These are phyloP conservation scores for Gymnopus androsaceus DNA, from an alignment of 1,284 basidiomycete genomes.

Conservation along the genomic window DNA sequence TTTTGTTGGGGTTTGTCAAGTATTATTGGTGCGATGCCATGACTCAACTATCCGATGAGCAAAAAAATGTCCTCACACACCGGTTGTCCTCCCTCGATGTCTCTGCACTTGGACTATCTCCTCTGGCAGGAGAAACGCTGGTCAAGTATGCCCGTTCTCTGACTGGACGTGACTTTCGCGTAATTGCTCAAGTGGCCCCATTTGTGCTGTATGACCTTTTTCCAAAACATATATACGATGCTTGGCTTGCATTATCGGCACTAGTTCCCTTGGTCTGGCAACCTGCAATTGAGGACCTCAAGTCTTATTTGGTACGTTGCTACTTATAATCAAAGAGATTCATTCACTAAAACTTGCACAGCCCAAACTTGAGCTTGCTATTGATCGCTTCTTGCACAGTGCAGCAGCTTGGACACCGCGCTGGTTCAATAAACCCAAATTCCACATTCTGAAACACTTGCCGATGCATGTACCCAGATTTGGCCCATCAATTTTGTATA, in stretches of 20 bases:
- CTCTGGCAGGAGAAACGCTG: too few relatives aligned
- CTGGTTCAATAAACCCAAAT: slow-evolving; percentile 45
- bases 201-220: too few relatives aligned
- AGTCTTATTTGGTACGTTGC: slow-evolving; percentile 29
- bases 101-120: too few relatives aligned
- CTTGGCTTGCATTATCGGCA: slow-evolving; percentile 34
- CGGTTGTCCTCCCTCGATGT: too few relatives aligned
- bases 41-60: too few relatives aligned
- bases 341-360: slow-evolving; percentile 12
- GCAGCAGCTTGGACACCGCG: slow-evolving; percentile 28
- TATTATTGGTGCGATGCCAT: too few relatives aligned
- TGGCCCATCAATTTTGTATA: slow-evolving; percentile 40
- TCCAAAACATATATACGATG: slow-evolving; percentile 14
- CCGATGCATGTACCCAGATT: slow-evolving; percentile 33
- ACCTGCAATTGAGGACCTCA: slow-evolving; percentile 32
- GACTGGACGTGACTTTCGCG: too few relatives aligned
- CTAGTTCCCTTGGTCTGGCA: slow-evolving; percentile 39
- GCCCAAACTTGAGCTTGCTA: slow-evolving; percentile 24
- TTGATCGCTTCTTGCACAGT: slow-evolving; percentile 30
- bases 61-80: too few relatives aligned
- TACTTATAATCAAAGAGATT: background rate
- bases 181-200: too few relatives aligned
- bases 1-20: too few relatives aligned
- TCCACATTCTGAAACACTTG: slow-evolving; percentile 37
- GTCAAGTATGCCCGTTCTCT: too few relatives aligned